Evolutionary conservation across 768 basidiomycete species (phyloP).

Genomic region (Boletus vinaceobasis): DNA sequence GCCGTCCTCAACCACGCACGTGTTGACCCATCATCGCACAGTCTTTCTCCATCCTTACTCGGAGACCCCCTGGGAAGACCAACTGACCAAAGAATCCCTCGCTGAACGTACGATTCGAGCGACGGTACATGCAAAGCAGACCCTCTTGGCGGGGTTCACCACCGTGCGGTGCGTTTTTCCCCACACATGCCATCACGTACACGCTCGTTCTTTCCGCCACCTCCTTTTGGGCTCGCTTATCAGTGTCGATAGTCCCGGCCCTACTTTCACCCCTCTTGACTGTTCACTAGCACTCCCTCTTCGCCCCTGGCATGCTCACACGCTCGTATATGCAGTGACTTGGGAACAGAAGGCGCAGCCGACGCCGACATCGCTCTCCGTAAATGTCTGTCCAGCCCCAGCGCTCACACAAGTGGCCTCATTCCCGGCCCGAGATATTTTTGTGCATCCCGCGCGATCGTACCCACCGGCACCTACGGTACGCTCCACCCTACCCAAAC

Average conservation of each 20-base stretch:
- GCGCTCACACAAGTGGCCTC: slow-evolving; percentile 39
- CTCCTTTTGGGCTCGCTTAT: background rate
- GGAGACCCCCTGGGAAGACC: slow-evolving; percentile 61
- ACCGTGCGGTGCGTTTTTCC: slow-evolving; percentile 48
- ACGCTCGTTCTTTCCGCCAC: background rate
- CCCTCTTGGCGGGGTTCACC: slow-evolving; percentile 61
- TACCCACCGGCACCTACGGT: slow-evolving; percentile 62
- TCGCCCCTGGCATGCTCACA: background rate
- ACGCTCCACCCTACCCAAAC: background rate
- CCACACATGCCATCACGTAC: background rate
- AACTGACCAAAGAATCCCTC: slow-evolving; percentile 54
- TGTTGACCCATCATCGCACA: background rate
- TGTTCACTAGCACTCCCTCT: no score
- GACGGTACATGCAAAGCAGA: slow-evolving; percentile 53
- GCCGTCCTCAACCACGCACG: background rate
- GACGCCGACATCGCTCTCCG: slow-evolving; percentile 60
- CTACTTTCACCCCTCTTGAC: background rate
- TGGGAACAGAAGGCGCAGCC: slow-evolving; percentile 65
- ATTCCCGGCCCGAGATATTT: slow-evolving; percentile 65
- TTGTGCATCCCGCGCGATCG: slow-evolving; percentile 56
- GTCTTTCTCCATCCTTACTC: slow-evolving; percentile 61
- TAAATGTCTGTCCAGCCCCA: slow-evolving; percentile 47
- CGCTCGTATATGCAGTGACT: slow-evolving; percentile 39
- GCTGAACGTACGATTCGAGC: slow-evolving; percentile 61
- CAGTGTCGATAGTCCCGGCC: background rate